Evolutionary conservation across 371 early-diverging fungal genomes (phyloP).

Genomic region (Mortierella sp.): DNA sequence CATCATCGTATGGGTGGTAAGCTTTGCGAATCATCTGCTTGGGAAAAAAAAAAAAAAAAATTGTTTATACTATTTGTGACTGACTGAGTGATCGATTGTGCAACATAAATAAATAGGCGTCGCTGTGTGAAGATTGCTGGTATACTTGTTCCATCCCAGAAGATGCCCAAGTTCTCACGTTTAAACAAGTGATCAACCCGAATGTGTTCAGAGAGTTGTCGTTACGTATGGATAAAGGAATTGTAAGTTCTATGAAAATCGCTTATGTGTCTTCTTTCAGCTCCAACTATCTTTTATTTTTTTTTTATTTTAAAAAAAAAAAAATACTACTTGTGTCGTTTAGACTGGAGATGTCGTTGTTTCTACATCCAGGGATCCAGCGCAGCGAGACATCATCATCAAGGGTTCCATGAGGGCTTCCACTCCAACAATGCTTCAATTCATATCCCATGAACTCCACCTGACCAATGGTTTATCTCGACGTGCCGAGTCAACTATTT

Average conservation of each 20-base stretch:
- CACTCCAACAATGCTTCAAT: neutral
- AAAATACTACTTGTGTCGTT: neutral
- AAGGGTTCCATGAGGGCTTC: constrained; percentile 16
- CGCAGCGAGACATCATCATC: neutral
- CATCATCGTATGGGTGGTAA: neutral
- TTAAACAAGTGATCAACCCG: constrained; percentile 13
- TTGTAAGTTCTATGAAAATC: constrained; percentile 5
- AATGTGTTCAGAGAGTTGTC: neutral
- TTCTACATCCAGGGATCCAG: neutral
- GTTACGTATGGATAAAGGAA: constrained; percentile 14
- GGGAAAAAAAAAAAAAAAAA: neutral
- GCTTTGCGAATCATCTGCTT: neutral
- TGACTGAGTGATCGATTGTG: no score
- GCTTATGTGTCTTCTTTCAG: no score
- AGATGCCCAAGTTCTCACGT: constrained; percentile 4
- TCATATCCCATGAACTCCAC: neutral
- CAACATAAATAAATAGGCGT: neutral
- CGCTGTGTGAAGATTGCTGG: neutral
- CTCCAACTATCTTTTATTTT: neutral
- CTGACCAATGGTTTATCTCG: neutral
- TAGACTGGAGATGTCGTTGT: constrained; percentile 21
- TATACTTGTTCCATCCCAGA: constrained; percentile 6
- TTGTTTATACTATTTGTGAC: no score
- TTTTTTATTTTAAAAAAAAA: neutral
- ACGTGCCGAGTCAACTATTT: constrained; percentile 5